A percentile compares a stretch with the other conserved stretches of the same genome.
phyloP scores from a whole-genome alignment of 495 filamentous ascomycete species.

The Venustampulla echinocandica region DNA sequence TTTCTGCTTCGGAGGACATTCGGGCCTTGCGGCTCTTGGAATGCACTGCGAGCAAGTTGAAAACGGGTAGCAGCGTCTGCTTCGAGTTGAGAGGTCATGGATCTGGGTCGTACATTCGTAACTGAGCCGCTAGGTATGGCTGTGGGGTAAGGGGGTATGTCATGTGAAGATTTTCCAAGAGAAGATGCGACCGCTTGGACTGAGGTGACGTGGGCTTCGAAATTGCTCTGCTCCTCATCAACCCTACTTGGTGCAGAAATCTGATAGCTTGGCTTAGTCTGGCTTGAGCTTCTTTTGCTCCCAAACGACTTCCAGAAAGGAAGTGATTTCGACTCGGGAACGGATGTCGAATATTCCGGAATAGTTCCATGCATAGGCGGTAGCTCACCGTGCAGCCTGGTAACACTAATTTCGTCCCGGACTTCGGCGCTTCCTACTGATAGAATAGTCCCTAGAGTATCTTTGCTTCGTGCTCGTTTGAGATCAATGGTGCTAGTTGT shows the following conservation, averaged over 20 bases:
- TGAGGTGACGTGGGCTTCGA: conserved; percentile 11
- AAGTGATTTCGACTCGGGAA: neutral
- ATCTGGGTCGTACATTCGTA: conserved; percentile 6
- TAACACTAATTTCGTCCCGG: conserved; percentile 13
- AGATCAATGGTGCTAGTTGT: neutral
- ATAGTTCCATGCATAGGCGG: conserved; percentile 13
- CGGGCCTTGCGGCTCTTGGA: neutral
- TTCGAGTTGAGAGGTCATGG: conserved; percentile 17
- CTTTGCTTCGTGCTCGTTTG: conserved; percentile 9
- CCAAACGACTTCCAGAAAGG: conserved; percentile 3
- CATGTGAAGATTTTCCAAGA: conserved; percentile 11
- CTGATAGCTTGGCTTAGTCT: neutral
- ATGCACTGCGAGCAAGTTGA: neutral
- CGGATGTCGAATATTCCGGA: conserved; percentile 1
- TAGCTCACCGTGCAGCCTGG: conserved; percentile 9
- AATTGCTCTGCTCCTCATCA: conserved; percentile 2
- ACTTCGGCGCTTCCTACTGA: conserved; percentile 19
- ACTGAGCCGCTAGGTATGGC: neutral
- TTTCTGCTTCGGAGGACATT: neutral
- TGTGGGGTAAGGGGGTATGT: conserved; percentile 1
- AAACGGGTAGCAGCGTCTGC: conserved; percentile 10
- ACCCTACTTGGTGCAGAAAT: neutral
- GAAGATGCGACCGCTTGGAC: neutral
- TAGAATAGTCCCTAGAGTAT: conserved; percentile 22
- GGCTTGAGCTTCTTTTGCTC: neutral